phyloP scores from a whole-genome alignment of 331 rosid species.

The Malus hybrid region DNA sequence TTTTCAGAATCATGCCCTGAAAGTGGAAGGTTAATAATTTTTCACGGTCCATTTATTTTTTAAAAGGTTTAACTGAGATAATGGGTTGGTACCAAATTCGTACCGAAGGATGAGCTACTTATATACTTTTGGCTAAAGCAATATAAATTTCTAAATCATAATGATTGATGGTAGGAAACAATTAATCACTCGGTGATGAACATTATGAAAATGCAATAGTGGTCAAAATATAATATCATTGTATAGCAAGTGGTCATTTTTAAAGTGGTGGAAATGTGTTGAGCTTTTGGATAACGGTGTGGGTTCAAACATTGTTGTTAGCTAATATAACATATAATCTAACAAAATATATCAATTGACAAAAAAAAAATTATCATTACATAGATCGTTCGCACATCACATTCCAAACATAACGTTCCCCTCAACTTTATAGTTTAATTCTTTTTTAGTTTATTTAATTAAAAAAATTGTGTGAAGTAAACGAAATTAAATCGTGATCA shows the following conservation, averaged over 20 bases:
- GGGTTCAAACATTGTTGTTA: fast-evolving
- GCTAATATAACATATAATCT: too few species aligned
- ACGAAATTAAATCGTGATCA: too few species aligned
- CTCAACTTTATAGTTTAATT: too few species aligned
- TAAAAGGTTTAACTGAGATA: neutral
- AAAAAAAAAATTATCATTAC: too few species aligned
- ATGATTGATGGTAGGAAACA: neutral
- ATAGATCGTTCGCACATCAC: too few species aligned
- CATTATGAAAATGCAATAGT: neutral
- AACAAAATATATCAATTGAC: too few species aligned
- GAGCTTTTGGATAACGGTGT: too few species aligned
- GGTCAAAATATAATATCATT: neutral
- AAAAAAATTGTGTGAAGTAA: too few species aligned
- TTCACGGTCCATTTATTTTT: neutral
- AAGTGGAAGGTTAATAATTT: neutral
- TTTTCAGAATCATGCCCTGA: neutral
- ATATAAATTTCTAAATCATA: neutral
- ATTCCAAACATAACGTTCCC: too few species aligned
- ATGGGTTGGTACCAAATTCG: neutral
- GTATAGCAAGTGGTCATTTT: neutral
- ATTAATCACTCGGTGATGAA: neutral
- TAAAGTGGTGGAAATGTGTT: too few species aligned
- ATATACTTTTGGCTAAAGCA: neutral
- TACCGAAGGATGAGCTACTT: neutral
- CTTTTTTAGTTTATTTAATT: too few species aligned